A percentile compares a stretch with the other conserved stretches of the same genome.
Evolutionary conservation across 2,329 filamentous ascomycete genomes (phyloP).

Genomic region (Capronia americana): DNA sequence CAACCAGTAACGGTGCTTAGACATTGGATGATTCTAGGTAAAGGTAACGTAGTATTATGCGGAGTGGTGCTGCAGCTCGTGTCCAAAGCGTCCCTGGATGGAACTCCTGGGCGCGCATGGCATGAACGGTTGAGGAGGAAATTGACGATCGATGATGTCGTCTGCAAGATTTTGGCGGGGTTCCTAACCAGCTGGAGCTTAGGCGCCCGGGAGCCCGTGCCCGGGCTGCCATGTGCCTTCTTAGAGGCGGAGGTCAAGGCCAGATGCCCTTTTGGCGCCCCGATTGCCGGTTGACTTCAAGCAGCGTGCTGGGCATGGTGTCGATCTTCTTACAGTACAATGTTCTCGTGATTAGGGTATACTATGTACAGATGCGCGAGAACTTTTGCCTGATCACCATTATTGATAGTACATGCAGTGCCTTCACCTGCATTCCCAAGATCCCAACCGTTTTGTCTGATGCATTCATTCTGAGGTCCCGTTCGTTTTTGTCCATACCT

Average conservation of each 20-base stretch:
- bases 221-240: neutral
- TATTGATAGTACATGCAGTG: slow-evolving; percentile 16
- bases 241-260: too few species aligned
- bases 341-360: slow-evolving; percentile 8
- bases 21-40: slow-evolving; percentile 16
- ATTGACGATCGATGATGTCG: slow-evolving; percentile 9
- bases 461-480: slow-evolving; percentile 8
- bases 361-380: slow-evolving; percentile 4
- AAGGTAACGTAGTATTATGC: slow-evolving; percentile 20
- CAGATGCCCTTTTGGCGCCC: neutral
- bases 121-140: slow-evolving; percentile 5
- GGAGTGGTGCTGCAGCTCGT: slow-evolving; percentile 15
- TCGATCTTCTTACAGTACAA: neutral
- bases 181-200: neutral
- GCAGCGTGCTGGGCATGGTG: too few species aligned
- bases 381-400: slow-evolving; percentile 11
- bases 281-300: neutral
- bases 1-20: slow-evolving; percentile 18
- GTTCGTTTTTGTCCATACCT: neutral
- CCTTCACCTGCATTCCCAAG: neutral
- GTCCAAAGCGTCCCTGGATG: neutral
- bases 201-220: neutral
- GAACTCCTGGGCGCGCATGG: neutral
- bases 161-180: neutral
- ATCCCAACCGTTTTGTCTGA: neutral